Evolutionary conservation across 2,329 filamentous ascomycete species (phyloP).

Genomic region (Cytospora mali): DNA sequence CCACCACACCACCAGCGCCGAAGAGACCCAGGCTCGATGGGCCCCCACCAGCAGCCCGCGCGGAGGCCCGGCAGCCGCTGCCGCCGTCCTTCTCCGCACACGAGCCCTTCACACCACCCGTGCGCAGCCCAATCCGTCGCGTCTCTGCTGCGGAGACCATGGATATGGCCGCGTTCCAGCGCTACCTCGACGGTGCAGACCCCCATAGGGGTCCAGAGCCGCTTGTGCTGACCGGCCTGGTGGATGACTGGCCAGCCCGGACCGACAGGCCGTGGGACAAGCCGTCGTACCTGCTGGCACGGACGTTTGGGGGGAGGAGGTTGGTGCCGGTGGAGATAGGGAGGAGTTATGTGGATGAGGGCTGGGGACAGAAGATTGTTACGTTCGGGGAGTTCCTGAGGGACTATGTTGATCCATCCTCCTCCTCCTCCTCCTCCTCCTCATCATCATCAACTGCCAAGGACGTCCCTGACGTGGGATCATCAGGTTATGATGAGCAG

Average conservation of each 20-base stretch:
- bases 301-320: slow-evolving; percentile 74
- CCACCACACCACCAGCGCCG: not conserved
- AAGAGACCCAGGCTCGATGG: slow-evolving; percentile 9
- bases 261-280: slow-evolving; percentile 68
- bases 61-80: slow-evolving; percentile 22
- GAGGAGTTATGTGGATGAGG: slow-evolving; percentile 81
- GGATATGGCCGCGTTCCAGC: slow-evolving; percentile 56
- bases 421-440: slow-evolving; percentile 16
- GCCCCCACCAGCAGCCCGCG: not conserved
- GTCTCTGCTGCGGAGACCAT: slow-evolving; percentile 53
- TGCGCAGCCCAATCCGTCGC: slow-evolving; percentile 46
- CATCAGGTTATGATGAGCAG: not conserved
- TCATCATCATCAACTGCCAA: slow-evolving; percentile 1
- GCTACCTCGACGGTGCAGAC: slow-evolving; percentile 54
- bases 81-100: slow-evolving; percentile 38
- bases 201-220: slow-evolving; percentile 54
- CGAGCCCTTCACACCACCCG: slow-evolving; percentile 47
- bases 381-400: slow-evolving; percentile 72
- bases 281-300: slow-evolving; percentile 72
- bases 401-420: slow-evolving; percentile 54
- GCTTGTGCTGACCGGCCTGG: slow-evolving; percentile 68
- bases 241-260: slow-evolving; percentile 78
- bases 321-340: slow-evolving; percentile 87
- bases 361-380: slow-evolving; percentile 82
- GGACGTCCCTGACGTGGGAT: not conserved